Percentiles rank a stretch among this genome's conserved stretches.
phyloP scores from a whole-genome alignment of 306 rosid species.

The Ormosia emarginata region DNA sequence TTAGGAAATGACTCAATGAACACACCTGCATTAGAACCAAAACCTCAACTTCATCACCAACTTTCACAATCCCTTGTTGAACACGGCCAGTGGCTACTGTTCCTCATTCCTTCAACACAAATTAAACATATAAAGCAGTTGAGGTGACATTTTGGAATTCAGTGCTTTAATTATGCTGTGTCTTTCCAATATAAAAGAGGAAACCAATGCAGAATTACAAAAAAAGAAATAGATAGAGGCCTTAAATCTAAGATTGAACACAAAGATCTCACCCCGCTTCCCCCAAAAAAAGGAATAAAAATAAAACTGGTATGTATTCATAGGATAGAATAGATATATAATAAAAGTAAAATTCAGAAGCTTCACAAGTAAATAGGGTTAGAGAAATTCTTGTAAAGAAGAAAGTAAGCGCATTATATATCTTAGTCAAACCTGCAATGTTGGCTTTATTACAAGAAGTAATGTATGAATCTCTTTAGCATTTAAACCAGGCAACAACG shows the following conservation, averaged over 20 bases:
- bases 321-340: too few species aligned
- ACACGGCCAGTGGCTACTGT: conserved; percentile 98
- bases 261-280: too few species aligned
- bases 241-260: too few species aligned
- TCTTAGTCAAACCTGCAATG: conserved; percentile 57
- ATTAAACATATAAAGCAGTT: conserved; percentile 6
- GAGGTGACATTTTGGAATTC: not conserved
- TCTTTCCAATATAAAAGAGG: not conserved
- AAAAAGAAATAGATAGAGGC: too few species aligned
- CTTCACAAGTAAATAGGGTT: not conserved
- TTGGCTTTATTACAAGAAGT: conserved; percentile 58
- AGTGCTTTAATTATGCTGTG: not conserved
- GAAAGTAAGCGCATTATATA: not conserved
- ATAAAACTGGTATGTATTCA: too few species aligned
- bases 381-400: not conserved
- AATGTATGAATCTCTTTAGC: conserved; percentile 46
- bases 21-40: conserved; percentile 87
- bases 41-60: conserved; percentile 95
- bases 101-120: conserved; percentile 82
- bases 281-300: too few species aligned
- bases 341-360: too few species aligned
- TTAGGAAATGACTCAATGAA: not conserved
- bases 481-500: conserved; percentile 72
- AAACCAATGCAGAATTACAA: not conserved
- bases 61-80: conserved; percentile 87